Evolutionary conservation across 2,329 filamentous ascomycete genomes (phyloP).

Genomic region (Venturia oleaginea): DNA sequence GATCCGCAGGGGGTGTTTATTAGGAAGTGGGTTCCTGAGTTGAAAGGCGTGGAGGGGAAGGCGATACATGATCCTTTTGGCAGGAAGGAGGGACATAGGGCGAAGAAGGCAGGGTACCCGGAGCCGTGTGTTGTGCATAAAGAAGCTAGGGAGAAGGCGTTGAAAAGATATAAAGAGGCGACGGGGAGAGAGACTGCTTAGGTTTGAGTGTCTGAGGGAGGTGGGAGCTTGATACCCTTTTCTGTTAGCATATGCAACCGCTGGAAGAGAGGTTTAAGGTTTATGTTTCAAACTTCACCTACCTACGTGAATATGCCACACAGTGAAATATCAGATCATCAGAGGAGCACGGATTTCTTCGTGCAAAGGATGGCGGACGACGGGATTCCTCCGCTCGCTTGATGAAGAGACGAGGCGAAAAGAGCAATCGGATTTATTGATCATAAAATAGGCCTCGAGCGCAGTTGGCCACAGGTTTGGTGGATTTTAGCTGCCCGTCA

Average conservation of each 20-base stretch:
- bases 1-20: slow-evolving; percentile 31
- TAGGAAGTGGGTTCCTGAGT: slow-evolving; percentile 29
- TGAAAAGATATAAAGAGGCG: slow-evolving; percentile 62
- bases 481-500: too few relatives aligned
- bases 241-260: too few relatives aligned
- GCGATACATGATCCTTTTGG: slow-evolving; percentile 40
- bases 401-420: too few relatives aligned
- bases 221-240: background rate
- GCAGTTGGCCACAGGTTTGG: too few relatives aligned
- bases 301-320: too few relatives aligned
- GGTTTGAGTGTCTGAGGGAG: background rate
- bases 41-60: slow-evolving; percentile 35
- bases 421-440: too few relatives aligned
- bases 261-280: background rate
- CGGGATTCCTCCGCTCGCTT: too few relatives aligned
- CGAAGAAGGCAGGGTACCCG: slow-evolving; percentile 40
- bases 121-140: slow-evolving; percentile 37
- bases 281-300: background rate
- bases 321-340: too few relatives aligned
- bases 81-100: slow-evolving; percentile 36
- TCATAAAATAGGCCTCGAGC: too few relatives aligned
- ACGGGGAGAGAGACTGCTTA: slow-evolving; percentile 42
- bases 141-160: slow-evolving; percentile 53
- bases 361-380: too few relatives aligned
- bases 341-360: too few relatives aligned